A percentile compares a stretch with the other conserved stretches of the same genome.
Evolutionary conservation across 208 protist genomes (phyloP).

Genomic region (Leishmania guyanensis): DNA sequence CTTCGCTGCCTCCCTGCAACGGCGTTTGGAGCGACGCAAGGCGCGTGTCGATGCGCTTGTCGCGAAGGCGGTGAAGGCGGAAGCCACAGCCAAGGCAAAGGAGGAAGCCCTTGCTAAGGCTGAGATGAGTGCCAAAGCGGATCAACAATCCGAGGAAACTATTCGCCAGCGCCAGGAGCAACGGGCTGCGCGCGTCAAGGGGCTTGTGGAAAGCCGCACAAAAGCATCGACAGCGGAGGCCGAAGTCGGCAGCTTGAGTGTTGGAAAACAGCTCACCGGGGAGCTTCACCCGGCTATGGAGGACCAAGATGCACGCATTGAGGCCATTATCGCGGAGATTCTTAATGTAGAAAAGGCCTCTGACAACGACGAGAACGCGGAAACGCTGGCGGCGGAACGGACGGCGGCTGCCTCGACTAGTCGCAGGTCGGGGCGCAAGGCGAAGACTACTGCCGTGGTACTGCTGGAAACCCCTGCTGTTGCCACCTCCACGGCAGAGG

Average conservation of each 20-base stretch:
- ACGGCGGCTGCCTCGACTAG: background rate
- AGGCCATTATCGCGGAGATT: constrained; percentile 4
- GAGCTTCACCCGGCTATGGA: background rate
- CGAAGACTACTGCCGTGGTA: background rate
- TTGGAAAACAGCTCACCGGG: background rate
- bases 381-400: background rate
- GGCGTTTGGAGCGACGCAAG: constrained; percentile 11
- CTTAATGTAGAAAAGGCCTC: background rate
- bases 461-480: background rate
- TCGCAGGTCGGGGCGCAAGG: background rate
- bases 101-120: background rate
- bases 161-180: constrained; percentile 4
- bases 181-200: constrained; percentile 14
- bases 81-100: background rate
- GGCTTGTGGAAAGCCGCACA: background rate
- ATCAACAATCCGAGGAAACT: background rate
- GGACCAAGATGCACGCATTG: background rate
- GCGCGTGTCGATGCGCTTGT: constrained; percentile 7
- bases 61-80: constrained; percentile 9
- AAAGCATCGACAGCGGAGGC: background rate
- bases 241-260: background rate
- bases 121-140: background rate
- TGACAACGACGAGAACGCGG: background rate
- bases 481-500: background rate
- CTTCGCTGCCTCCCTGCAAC: constrained; percentile 13